Base-by-base conservation (phyloP, 2,329 filamentous ascomycete genomes). In the Ilyonectria destructans region DNA sequence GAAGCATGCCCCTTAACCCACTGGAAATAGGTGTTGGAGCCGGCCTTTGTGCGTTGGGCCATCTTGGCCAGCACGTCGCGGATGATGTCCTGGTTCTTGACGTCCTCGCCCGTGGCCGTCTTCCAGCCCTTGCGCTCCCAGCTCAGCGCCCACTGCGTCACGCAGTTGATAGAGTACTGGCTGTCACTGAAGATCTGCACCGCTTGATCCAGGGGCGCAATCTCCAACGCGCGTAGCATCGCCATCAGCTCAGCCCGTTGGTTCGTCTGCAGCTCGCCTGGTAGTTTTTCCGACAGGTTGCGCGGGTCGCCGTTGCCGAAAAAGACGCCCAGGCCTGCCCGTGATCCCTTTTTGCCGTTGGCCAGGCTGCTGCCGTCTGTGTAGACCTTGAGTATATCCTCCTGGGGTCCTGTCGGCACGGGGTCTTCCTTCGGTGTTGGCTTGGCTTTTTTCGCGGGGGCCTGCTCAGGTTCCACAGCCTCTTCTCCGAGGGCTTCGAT, bases 241-340 rank as follows among this genome's bases (percentile, higher is more conserved):
- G 95, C 96, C 26, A 93, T 95, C 66, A 99, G 85, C 83, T 99
- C 96, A n/a, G 96, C 96, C 3, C 96, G 93, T 80, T 98, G 94
- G 79, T 99, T 99, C 1, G 96, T 98, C 82, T 98, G 96, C 10
- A 87, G 85, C 17, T 87, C 85, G 58, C 94, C 94, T 58, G 86
- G 82, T 2, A 98, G 88, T 4, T 91, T 90, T 81, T 97, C 95
- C 13, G 93, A 93, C 26, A 97, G 79, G 77, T 91, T 91, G 71
- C 90, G 85, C 31, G 82, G 70, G 76, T 92, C 90, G 2, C 80
- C 80, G 19, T 79, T 74, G 6, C 89, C 90, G 74, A 92, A 92
- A 74, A 80, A 92, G 31, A 92, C 90, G 26, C 90, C 90, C 1
- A 92, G 82, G 2, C 90, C 90, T 8, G 89, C 90, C 33, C 80